phyloP scores from a whole-genome alignment of 805 yeast species.

The Saturnispora dispora region DNA sequence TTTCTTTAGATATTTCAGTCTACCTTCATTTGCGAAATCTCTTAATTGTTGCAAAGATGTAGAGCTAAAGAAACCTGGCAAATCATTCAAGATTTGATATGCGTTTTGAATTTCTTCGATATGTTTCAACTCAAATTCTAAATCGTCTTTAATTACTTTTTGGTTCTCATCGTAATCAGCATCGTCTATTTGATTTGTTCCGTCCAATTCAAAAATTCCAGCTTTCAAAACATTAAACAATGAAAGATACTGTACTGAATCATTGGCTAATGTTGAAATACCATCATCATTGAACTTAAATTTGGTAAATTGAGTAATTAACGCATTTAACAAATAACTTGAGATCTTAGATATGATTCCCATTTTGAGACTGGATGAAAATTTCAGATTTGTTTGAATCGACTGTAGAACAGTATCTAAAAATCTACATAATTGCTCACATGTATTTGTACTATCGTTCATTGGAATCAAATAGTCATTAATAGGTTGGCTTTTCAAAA shows the following conservation, averaged over 20 bases:
- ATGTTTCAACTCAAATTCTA: constrained; percentile 36
- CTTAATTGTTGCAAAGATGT: constrained; percentile 77
- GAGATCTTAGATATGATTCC: constrained; percentile 19
- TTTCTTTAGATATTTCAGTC: constrained; percentile 55
- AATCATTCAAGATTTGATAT: constrained; percentile 51
- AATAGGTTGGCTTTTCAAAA: constrained; percentile 53
- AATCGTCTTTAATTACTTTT: background rate
- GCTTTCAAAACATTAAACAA: constrained; percentile 17
- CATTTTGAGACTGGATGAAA: constrained; percentile 18
- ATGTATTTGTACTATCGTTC: constrained; percentile 58
- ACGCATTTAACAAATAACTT: constrained; percentile 33
- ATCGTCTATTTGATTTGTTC: background rate
- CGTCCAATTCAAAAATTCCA: background rate
- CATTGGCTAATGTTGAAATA: constrained; percentile 74
- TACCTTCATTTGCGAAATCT: constrained; percentile 76
- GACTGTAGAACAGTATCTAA: constrained; percentile 30
- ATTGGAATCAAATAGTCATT: constrained; percentile 45
- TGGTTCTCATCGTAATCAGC: constrained; percentile 1
- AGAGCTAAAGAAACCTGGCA: constrained; percentile 57
- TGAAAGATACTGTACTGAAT: constrained; percentile 63
- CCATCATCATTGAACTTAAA: constrained; percentile 74
- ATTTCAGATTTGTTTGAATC: constrained; percentile 27
- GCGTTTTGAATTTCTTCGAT: constrained; percentile 42
- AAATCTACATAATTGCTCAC: constrained; percentile 52
- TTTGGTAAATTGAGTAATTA: constrained; percentile 66